Conservation (phyloP, 345 rosid species). For the Geranium rotundifolium region DNA sequence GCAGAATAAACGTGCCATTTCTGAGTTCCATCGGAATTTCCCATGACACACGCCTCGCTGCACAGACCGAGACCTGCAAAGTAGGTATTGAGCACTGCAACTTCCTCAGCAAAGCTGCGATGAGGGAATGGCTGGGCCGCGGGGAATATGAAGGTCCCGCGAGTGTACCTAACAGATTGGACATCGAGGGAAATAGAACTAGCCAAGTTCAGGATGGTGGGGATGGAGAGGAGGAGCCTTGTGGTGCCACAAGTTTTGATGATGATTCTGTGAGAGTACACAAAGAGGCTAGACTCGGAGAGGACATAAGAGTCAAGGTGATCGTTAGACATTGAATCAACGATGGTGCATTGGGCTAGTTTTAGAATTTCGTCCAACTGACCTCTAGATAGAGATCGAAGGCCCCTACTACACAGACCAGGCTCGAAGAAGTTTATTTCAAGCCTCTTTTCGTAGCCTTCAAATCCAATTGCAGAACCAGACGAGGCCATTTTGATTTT, state of each 20-base stretch:
- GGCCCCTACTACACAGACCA: constrained; percentile 52
- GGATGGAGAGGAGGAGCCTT: constrained; percentile 80
- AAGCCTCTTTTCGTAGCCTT: constrained; percentile 93
- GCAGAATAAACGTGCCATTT: constrained; percentile 96
- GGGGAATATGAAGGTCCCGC: constrained; percentile 85
- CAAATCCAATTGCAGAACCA: constrained; percentile 80
- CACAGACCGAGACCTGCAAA: constrained; percentile 45
- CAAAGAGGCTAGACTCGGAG: constrained; percentile 94
- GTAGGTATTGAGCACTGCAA: constrained; percentile 57
- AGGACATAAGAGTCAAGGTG: constrained; percentile 84
- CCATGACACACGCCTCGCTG: constrained; percentile 69
- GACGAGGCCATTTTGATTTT: constrained; percentile 40
- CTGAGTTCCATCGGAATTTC: constrained; percentile 38
- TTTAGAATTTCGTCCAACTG: constrained; percentile 66
- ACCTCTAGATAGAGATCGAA: constrained; percentile 53
- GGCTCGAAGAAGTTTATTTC: constrained; percentile 66
- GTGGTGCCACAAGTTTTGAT: constrained; percentile 98
- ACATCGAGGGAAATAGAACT: constrained; percentile 48
- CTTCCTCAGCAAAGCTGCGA: constrained; percentile 80
- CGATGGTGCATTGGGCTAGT: constrained; percentile 85
- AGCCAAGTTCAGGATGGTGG: constrained; percentile 75
- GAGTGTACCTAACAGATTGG: constrained; percentile 65
- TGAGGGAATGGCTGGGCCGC: constrained; percentile 81
- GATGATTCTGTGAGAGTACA: constrained; percentile 76
- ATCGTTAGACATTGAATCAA: constrained; percentile 69